phyloP scores from a whole-genome alignment of 345 rosid genomes.

The Excoecaria agallocha region DNA sequence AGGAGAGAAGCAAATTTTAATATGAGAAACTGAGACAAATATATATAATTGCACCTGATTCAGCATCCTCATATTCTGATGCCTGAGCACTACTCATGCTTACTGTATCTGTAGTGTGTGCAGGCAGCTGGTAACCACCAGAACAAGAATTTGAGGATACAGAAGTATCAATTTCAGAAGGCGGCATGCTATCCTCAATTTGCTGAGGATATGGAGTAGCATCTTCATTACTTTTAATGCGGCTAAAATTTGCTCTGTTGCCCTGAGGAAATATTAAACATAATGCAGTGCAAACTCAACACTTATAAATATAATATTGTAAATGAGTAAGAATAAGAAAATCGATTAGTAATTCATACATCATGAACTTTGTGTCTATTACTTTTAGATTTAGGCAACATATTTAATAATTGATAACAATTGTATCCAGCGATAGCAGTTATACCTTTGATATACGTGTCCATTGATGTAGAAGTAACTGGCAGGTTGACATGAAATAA shows the following conservation, averaged over 20 bases:
- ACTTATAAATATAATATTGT: background rate
- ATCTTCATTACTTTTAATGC: conserved; percentile 50
- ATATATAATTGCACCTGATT: conserved; percentile 60
- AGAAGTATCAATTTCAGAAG: conserved; percentile 55
- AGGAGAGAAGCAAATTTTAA: background rate
- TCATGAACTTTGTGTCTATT: background rate
- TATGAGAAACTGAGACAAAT: conserved; percentile 5
- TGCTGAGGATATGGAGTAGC: conserved; percentile 43
- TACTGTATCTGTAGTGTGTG: conserved; percentile 60
- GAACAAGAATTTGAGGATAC: conserved; percentile 47
- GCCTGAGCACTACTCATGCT: conserved; percentile 61
- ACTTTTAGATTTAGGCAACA: background rate
- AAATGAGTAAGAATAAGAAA: background rate
- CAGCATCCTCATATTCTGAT: conserved; percentile 77
- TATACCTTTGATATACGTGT: background rate
- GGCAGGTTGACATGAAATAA: background rate
- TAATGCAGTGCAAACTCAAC: background rate
- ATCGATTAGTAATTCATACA: background rate
- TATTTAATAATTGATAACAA: background rate
- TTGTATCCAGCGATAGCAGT: background rate
- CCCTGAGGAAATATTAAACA: conserved; percentile 46
- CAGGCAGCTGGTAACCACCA: conserved; percentile 39
- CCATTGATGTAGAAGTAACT: background rate
- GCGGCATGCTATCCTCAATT: conserved; percentile 38
- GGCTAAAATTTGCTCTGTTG: conserved; percentile 51